Conservation (phyloP, 805 yeast genomes). For the Ogataea ganodermae region DNA sequence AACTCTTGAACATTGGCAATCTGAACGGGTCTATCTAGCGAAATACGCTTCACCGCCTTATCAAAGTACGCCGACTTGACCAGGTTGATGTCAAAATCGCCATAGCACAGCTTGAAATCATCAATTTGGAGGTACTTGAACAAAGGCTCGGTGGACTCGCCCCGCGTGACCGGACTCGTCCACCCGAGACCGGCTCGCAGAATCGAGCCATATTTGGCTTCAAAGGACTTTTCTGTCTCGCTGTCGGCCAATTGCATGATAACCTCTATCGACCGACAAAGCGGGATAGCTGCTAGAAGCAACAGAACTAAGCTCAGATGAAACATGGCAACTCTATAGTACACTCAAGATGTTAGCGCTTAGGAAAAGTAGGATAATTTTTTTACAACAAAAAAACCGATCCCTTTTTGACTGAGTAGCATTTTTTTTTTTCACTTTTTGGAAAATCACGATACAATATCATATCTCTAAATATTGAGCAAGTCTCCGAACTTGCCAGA, state of each 20-base stretch:
- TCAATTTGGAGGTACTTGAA: conserved; percentile 31
- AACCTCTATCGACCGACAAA: conserved; percentile 7
- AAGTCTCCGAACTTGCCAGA: conserved; percentile 14
- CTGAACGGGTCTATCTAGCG: conserved; percentile 38
- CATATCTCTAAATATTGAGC: conserved; percentile 11
- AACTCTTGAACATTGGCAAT: conserved; percentile 41
- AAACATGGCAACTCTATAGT: neutral
- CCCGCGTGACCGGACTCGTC: neutral
- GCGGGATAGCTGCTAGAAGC: neutral
- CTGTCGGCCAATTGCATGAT: conserved; percentile 15
- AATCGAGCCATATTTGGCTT: conserved; percentile 11
- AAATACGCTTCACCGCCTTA: conserved; percentile 37
- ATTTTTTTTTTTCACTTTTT: neutral
- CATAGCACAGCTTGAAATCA: conserved; percentile 37
- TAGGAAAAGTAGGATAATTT: neutral
- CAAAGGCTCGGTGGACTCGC: conserved; percentile 7
- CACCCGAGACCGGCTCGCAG: conserved; percentile 3
- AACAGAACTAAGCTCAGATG: neutral
- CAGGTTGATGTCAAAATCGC: conserved; percentile 36
- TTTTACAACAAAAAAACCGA: neutral
- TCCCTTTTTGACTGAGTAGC: neutral
- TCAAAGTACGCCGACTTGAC: conserved; percentile 39
- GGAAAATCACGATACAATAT: neutral
- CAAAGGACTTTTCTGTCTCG: conserved; percentile 13
- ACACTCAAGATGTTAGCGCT: no score